A percentile compares a stretch with the other conserved stretches of the same genome.
Conservation (phyloP, 192 early-diverging fungal species). For the Rhizophlyctis rosea region DNA sequence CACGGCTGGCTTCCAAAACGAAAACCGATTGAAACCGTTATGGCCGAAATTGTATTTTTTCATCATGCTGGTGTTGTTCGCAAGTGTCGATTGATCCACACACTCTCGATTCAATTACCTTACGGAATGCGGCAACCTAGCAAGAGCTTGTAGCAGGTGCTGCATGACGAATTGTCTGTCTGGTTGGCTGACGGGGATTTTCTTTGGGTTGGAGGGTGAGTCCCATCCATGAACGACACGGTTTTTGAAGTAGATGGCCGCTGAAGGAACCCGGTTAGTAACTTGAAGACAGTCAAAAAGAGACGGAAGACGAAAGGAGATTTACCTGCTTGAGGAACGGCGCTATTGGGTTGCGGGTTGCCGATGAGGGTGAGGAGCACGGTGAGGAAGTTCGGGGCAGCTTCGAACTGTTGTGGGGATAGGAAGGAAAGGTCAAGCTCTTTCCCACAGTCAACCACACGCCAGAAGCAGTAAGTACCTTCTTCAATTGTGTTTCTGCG, state of each 20-base stretch:
- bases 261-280: slow-evolving; percentile 18
- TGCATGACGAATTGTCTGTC: slow-evolving; percentile 70
- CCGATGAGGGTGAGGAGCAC: slow-evolving; percentile 39
- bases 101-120: slow-evolving; percentile 67
- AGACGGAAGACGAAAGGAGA: background rate
- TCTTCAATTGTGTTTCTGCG: slow-evolving; percentile 78
- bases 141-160: slow-evolving; percentile 73
- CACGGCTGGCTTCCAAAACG: background rate
- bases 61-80: slow-evolving; percentile 15
- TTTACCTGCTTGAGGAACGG: slow-evolving; percentile 42
- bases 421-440: background rate
- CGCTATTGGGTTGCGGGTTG: slow-evolving; percentile 12
- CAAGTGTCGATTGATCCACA: too few relatives aligned
- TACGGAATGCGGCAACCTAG: slow-evolving; percentile 64
- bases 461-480: slow-evolving; percentile 32
- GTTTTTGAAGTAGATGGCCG: slow-evolving; percentile 91
- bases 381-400: slow-evolving; percentile 48
- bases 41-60: background rate
- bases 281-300: background rate
- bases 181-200: slow-evolving; percentile 19
- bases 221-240: slow-evolving; percentile 70
- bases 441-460: background rate
- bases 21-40: slow-evolving; percentile 16
- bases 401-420: slow-evolving; percentile 31
- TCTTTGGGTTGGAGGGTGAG: slow-evolving; percentile 24